Evolutionary conservation across 1,284 basidiomycete species (phyloP).

Genomic region (Irpex sp.): DNA sequence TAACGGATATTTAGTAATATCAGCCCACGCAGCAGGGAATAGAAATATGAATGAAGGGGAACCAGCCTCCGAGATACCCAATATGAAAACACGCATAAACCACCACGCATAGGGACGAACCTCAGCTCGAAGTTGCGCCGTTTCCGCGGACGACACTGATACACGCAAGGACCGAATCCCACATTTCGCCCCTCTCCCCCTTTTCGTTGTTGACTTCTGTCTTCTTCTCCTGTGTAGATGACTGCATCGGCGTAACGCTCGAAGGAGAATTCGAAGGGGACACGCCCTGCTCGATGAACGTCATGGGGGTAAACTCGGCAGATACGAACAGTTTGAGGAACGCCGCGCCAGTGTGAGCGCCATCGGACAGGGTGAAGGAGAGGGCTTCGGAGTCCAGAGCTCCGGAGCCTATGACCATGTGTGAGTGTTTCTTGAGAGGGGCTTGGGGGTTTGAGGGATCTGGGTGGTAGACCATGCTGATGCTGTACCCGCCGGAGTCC

Average conservation of each 20-base stretch:
- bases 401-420: conserved; percentile 33
- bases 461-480: conserved; percentile 39
- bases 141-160: conserved; percentile 22
- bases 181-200: conserved; percentile 19
- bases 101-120: not conserved
- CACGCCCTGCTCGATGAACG: conserved; percentile 36
- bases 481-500: conserved; percentile 40
- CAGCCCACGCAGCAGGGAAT: not conserved
- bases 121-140: not conserved
- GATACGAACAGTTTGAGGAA: conserved; percentile 47
- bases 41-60: not conserved
- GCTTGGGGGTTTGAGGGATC: conserved; percentile 23
- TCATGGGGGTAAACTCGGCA: conserved; percentile 38
- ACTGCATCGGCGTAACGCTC: not conserved
- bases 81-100: not conserved
- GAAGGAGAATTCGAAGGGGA: not conserved
- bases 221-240: not conserved
- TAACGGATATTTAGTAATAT: too few relatives aligned
- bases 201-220: not conserved
- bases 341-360: conserved; percentile 31
- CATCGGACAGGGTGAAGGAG: conserved; percentile 27
- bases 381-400: conserved; percentile 29
- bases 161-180: conserved; percentile 28
- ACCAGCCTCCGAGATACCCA: not conserved
- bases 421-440: conserved; percentile 32